Conservation (phyloP, 2,329 filamentous ascomycete species). For the Dryadomyces sulphureus region DNA sequence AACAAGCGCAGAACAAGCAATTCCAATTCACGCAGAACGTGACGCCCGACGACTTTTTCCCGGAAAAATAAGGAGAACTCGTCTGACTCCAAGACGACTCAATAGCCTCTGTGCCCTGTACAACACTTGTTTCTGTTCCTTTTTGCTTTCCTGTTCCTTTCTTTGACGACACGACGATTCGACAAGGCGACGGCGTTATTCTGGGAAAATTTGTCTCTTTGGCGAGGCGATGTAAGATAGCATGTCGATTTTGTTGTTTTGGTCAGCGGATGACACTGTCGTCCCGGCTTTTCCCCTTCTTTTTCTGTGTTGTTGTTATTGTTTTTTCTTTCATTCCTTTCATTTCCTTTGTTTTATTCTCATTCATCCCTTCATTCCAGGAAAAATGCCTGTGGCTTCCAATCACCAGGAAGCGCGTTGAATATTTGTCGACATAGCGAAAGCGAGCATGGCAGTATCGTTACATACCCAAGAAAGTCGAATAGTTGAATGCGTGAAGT, state of each 20-base stretch:
- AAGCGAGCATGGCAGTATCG: not conserved
- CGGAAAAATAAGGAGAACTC: constrained; percentile 1
- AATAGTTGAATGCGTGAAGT: no score
- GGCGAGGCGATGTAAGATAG: not conserved
- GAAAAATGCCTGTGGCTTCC: not conserved
- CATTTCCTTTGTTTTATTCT: not conserved
- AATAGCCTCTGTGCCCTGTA: not conserved
- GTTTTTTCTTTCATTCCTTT: not conserved
- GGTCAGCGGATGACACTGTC: not conserved
- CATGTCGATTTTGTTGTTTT: not conserved
- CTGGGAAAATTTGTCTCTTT: not conserved
- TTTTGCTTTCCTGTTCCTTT: not conserved
- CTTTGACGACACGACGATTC: not conserved
- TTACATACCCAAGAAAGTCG: not conserved
- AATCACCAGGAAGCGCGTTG: no score
- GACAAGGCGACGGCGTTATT: not conserved
- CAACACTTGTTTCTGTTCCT: not conserved
- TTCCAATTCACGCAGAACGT: constrained; percentile 32
- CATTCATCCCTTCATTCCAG: not conserved
- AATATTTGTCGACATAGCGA: not conserved
- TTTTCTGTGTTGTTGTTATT: no score
- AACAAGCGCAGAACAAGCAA: constrained; percentile 23
- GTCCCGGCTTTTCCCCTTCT: no score
- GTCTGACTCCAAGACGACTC: not conserved
- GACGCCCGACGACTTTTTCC: constrained; percentile 25